Conservation (phyloP, 192 early-diverging fungal genomes). For the Coemansia pectinata region DNA sequence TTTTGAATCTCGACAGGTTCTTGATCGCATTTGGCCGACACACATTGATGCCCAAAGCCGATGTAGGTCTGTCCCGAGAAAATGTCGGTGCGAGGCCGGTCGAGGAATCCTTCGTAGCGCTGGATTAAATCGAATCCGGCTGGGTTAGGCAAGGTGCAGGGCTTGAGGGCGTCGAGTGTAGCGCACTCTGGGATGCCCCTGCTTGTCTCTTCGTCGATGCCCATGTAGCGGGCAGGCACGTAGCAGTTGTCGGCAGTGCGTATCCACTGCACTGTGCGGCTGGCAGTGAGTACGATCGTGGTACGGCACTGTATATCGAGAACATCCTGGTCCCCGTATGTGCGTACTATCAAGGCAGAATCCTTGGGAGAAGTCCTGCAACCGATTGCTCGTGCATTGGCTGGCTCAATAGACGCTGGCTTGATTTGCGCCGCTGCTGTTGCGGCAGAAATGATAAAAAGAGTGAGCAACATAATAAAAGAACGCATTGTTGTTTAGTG, state of each 20-base stretch:
- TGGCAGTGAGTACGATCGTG: not conserved
- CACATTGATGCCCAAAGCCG: slow-evolving; percentile 37
- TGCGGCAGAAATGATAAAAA: not conserved
- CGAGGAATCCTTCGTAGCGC: slow-evolving; percentile 16
- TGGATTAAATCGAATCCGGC: slow-evolving; percentile 20
- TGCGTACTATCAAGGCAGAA: not conserved
- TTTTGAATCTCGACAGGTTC: not conserved
- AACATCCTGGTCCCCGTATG: not conserved
- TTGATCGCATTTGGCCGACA: slow-evolving; percentile 9
- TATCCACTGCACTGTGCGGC: slow-evolving; percentile 9
- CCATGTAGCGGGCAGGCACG: not conserved
- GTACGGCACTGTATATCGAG: slow-evolving; percentile 17
- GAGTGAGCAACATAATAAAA: too few relatives aligned
- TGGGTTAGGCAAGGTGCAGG: slow-evolving; percentile 11
- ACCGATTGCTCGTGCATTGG: not conserved
- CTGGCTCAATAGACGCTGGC: too few relatives aligned
- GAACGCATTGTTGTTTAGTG: too few relatives aligned
- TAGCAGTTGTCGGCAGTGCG: slow-evolving; percentile 21
- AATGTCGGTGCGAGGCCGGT: slow-evolving; percentile 10
- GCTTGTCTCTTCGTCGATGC: not conserved
- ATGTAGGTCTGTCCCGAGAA: slow-evolving; percentile 22
- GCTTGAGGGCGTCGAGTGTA: not conserved
- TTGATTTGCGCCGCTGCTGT: too few relatives aligned
- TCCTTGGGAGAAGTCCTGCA: slow-evolving; percentile 19
- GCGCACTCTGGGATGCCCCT: not conserved